These are phyloP conservation scores for Saccharomyces cerevisiae DNA, from an alignment of 805 yeast genomes.

Conservation along the genomic window DNA sequence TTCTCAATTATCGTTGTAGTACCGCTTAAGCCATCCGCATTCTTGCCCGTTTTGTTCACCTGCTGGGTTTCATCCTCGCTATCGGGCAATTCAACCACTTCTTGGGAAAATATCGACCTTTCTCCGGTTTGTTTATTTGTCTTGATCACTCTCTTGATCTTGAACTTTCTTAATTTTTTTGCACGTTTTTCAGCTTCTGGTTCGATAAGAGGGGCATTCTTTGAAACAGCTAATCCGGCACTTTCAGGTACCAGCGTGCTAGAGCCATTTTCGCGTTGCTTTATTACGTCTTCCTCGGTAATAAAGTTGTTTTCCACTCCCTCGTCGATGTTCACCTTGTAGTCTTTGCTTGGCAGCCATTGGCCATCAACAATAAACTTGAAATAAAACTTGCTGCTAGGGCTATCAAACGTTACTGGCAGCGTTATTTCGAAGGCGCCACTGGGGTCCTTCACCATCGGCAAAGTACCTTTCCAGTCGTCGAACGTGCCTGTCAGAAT, in stretches of 20 bases:
- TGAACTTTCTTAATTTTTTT: conserved; percentile 20
- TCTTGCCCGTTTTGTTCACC: background rate
- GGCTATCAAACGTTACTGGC: conserved; percentile 37
- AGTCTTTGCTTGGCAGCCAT: conserved; percentile 42
- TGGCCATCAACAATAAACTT: conserved; percentile 62
- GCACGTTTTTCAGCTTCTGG: background rate
- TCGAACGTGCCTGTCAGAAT: conserved; percentile 64
- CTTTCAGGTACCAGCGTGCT: background rate
- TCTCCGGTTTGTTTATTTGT: conserved; percentile 37
- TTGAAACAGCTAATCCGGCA: conserved; percentile 11
- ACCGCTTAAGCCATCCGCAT: background rate
- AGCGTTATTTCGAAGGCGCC: conserved; percentile 51
- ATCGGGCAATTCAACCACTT: conserved; percentile 14
- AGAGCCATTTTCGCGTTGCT: background rate
- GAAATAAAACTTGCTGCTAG: conserved; percentile 34
- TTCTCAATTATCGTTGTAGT: background rate
- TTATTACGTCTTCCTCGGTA: conserved; percentile 1
- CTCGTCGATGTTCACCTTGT: conserved; percentile 34
- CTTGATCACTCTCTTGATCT: conserved; percentile 33
- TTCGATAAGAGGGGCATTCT: background rate
- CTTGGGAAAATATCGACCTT: conserved; percentile 30
- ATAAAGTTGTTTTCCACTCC: conserved; percentile 35
- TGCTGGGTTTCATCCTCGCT: background rate
- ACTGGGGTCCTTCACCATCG: conserved; percentile 47
- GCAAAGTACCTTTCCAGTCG: conserved; percentile 51